phyloP scores from a whole-genome alignment of 1,284 basidiomycete genomes.

The Trichosporon ovoides region DNA sequence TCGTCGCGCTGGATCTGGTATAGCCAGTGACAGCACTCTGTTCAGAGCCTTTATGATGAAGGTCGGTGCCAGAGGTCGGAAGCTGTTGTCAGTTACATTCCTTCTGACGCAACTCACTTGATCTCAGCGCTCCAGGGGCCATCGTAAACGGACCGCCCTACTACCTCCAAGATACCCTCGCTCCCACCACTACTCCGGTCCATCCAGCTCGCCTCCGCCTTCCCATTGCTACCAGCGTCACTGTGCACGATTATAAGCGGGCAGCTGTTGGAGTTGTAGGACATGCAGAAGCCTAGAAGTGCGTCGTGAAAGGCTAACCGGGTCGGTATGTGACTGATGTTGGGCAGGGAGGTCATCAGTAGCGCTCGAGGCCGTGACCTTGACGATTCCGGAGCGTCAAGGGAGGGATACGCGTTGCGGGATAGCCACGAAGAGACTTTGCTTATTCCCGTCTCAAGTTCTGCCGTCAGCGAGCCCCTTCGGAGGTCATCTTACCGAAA shows the following conservation, averaged over 20 bases:
- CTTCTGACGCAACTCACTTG: constrained; percentile 52
- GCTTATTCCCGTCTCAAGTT: constrained; percentile 60
- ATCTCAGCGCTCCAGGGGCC: constrained; percentile 67
- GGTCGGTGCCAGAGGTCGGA: constrained; percentile 85
- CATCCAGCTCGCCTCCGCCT: constrained; percentile 53
- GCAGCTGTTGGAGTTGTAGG: constrained; percentile 48
- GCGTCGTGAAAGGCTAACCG: constrained; percentile 70
- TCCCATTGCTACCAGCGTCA: constrained; percentile 70
- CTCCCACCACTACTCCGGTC: constrained; percentile 51
- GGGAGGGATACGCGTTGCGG: constrained; percentile 61
- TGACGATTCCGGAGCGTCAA: constrained; percentile 54
- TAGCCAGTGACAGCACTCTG: constrained; percentile 58
- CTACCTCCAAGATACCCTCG: constrained; percentile 50
- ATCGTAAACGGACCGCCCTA: constrained; percentile 59
- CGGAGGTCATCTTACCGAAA: constrained; percentile 21
- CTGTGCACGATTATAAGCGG: constrained; percentile 82
- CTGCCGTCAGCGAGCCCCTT: constrained; percentile 32
- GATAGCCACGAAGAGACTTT: constrained; percentile 75
- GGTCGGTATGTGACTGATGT: constrained; percentile 70
- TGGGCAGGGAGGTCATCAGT: constrained; percentile 87
- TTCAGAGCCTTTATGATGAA: constrained; percentile 74
- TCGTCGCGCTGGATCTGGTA: constrained; percentile 28
- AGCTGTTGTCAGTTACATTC: constrained; percentile 53
- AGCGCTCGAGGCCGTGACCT: constrained; percentile 53
- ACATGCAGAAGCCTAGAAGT: constrained; percentile 57